Evolutionary conservation across 805 yeast genomes (phyloP).

Genomic region (Saturnispora halmiae): DNA sequence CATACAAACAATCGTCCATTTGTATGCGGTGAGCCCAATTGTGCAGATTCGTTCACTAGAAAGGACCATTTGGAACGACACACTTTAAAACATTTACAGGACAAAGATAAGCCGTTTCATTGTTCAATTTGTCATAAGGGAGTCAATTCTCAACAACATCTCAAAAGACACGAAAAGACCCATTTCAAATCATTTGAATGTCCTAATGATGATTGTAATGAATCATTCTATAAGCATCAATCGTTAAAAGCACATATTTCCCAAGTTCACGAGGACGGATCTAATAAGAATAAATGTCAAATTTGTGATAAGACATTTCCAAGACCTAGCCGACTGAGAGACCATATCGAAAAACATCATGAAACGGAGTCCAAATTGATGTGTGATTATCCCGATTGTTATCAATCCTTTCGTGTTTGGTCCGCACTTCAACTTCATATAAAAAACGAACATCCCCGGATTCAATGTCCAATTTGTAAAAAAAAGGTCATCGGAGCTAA

Average conservation of each 20-base stretch:
- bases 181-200: slow-evolving; percentile 66
- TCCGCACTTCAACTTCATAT: slow-evolving; percentile 63
- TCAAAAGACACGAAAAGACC: slow-evolving; percentile 72
- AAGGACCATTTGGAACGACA: slow-evolving; percentile 80
- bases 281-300: slow-evolving; percentile 39
- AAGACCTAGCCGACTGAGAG: slow-evolving; percentile 54
- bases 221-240: slow-evolving; percentile 65
- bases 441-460: slow-evolving; percentile 63
- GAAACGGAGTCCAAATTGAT: slow-evolving; percentile 39
- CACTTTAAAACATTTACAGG: slow-evolving; percentile 46
- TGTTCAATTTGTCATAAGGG: slow-evolving; percentile 79
- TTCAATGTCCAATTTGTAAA: slow-evolving; percentile 56
- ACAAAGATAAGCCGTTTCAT: slow-evolving; percentile 54
- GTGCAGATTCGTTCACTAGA: slow-evolving; percentile 59
- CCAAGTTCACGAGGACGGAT: slow-evolving; percentile 46
- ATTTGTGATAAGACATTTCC: slow-evolving; percentile 57
- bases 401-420: slow-evolving; percentile 56
- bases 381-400: slow-evolving; percentile 58
- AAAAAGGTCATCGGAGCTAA: slow-evolving; percentile 64
- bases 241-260: slow-evolving; percentile 64
- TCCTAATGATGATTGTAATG: slow-evolving; percentile 50
- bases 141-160: slow-evolving; percentile 69
- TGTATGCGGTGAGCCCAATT: slow-evolving; percentile 44
- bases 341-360: slow-evolving; percentile 62
- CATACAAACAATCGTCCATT: slow-evolving; percentile 80